These are phyloP conservation scores for Barbatosphaeria neglecta DNA, from an alignment of 495 filamentous ascomycete genomes.

Conservation along the genomic window DNA sequence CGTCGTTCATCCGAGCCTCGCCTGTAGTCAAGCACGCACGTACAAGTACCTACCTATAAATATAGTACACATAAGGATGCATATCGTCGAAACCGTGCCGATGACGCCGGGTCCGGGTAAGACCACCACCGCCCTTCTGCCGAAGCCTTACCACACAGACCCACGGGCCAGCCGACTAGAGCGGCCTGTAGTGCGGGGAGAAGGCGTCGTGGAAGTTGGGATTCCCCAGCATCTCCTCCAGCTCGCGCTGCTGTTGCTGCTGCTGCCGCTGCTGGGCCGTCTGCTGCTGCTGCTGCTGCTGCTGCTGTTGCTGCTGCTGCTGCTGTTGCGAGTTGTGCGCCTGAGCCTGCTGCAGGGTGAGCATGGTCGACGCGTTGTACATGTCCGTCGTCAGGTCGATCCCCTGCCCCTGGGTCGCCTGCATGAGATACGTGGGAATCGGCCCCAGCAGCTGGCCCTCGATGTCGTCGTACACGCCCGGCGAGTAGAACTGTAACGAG, in stretches of 20 bases:
- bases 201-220: slow-evolving; percentile 7
- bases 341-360: slow-evolving; percentile 4
- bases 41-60: no score
- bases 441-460: slow-evolving; percentile 36
- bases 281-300: slow-evolving; percentile 14
- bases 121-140: background rate
- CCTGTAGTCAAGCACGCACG: no score
- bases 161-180: background rate
- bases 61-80: no score
- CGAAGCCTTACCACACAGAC: background rate
- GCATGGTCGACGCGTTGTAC: slow-evolving; percentile 13
- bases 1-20: no score
- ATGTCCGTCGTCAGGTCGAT: slow-evolving; percentile 25
- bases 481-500: slow-evolving; percentile 28
- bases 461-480: slow-evolving; percentile 32
- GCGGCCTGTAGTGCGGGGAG: background rate
- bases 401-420: slow-evolving; percentile 21
- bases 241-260: slow-evolving; percentile 23
- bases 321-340: slow-evolving; percentile 12
- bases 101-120: no score
- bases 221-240: slow-evolving; percentile 27
- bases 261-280: slow-evolving; percentile 17
- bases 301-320: slow-evolving; percentile 11
- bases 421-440: slow-evolving; percentile 33
- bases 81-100: no score